Base-by-base conservation (phyloP, 73 alveolate species). In the Urostyla sp. region DNA sequence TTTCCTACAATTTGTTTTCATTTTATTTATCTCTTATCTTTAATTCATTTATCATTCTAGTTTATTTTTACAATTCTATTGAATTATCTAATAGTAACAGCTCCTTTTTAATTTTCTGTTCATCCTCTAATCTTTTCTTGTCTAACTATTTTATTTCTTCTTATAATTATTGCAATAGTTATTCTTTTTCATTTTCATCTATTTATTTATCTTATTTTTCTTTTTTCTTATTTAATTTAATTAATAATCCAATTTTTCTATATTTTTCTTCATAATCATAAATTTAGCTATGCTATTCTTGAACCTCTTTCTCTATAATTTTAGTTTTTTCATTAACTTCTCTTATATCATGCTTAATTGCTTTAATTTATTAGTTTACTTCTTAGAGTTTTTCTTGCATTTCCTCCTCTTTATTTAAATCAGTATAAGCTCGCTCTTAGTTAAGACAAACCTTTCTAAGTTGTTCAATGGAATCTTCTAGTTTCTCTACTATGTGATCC, bases 381-480 rank as follows among this genome's bases (percentile, higher is more conserved):
- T 24, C 3, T 3, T 44, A 27, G 13, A 69, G 32, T 23, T 69
- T 21, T 10, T 7, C 27, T 10, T 45, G 11, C n/a, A 48, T 27
- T 59, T 69, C 83, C 72, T 69, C 83, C 26, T 69, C 83, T 27
- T 69, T 69, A 26, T 69, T 69, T 27, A 69, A 28, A 30, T 69
- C 83, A 40, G 34, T 24, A 67, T 46, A 46, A 0, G 83, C 83
- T 45, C 56, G 23, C 54, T 69, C 32, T 35, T 69, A 23, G 23
- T 69, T 21, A n/a, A 46, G 34, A 3, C 72, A 56, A 4, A 69
- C 83, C 30, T 49, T 69, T 28, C 48, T 45, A 35, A 69, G 44
- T 35, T 69, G 69, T 21, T 45, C 34, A 54, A 37, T 69, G n/a
- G 44, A 30, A 24, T 69, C 83, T 26, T 69, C 69, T 30, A 69